A percentile compares a stretch with the other conserved stretches of the same genome.
Evolutionary conservation across 495 filamentous ascomycete species (phyloP).

Genomic region (Hyaloscypha bicolor): DNA sequence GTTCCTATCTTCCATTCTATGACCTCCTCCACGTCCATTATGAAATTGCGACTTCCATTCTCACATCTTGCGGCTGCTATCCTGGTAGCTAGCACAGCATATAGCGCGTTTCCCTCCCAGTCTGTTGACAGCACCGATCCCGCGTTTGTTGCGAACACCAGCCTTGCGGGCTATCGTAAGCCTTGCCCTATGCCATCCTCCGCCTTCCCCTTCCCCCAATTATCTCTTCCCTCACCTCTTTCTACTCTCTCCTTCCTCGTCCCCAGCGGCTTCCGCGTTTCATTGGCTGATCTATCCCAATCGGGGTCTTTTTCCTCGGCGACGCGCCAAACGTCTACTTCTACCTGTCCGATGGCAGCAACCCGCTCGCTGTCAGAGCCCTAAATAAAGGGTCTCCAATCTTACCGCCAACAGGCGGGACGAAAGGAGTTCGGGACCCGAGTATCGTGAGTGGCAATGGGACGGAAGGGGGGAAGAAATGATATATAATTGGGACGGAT

Average conservation of each 20-base stretch:
- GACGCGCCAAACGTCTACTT: conserved; percentile 56
- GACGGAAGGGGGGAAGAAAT: conserved; percentile 50
- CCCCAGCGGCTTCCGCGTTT: no score
- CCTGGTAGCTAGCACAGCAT: not conserved
- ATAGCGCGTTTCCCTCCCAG: no score
- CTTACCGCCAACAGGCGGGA: conserved; percentile 51
- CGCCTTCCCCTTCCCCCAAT: conserved; percentile 32
- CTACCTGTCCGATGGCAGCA: conserved; percentile 54
- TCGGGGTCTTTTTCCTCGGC: conserved; percentile 52
- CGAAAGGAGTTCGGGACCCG: conserved; percentile 49
- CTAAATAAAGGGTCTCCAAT: conserved; percentile 50
- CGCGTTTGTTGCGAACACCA: no score
- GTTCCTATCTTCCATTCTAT: conserved; percentile 4
- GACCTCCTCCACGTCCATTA: not conserved
- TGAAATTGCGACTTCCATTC: not conserved
- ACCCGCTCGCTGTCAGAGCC: conserved; percentile 47
- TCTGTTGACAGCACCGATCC: no score
- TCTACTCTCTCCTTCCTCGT: no score
- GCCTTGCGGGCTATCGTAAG: no score
- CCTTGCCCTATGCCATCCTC: not conserved
- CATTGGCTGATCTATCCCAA: no score
- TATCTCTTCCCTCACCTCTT: conserved; percentile 41
- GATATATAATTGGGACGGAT: conserved; percentile 58
- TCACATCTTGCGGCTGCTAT: not conserved
- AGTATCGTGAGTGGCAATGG: conserved; percentile 44